Evolutionary conservation across 2,329 filamentous ascomycete genomes (phyloP), one percentile per base, ranked within the genome.

Genomic region (Xenoacremonium recifei): DNA sequence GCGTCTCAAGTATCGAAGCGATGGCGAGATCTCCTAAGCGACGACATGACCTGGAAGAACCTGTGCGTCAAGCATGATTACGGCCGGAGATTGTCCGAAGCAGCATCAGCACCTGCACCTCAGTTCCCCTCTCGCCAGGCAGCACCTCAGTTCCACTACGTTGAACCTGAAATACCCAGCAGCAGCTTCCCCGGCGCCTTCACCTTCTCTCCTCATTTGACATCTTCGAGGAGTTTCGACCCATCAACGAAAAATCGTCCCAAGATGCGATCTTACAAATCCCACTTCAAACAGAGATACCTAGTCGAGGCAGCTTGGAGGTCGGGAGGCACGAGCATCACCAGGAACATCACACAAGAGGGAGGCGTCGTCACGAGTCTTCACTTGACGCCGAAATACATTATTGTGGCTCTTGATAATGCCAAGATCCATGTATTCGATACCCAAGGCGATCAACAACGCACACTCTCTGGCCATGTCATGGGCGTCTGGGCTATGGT

Each of bases 401-500:
- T 99, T 58, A 90, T 99, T 35, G 90, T 97, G 50, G 93, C 93
- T 37, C 78, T 99, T 49, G 93, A 99, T 71, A 99, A 97, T 66
- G 92, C 93, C 27, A 95, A 95, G 72, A 99, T 99, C 34, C 93
- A 99, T 66, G 91, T 99, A 19, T 99, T 97, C 62, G 89, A 97
- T 63, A 91, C 89, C 1, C 82, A 93, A 53, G 93, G 93, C 23
- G 84, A 90, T 54, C 83, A 89, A 50, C 84, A 95, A 56, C 89
- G 90, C 63, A 96, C 89, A 3, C 71, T 99, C 20, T 86, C 93
- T 60, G 93, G 93, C 10, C 93, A 99, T 69, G 88, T 97, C 33
- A 99, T 99, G 93, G 93, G 93, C 30, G 93, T 99, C 16, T 99
- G 93, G 93, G 93, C 93, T 36, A 97, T 99, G 92, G 90, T 99